Conservation (phyloP, 2,329 filamentous ascomycete species). For the Nigrospora sphaerica region DNA sequence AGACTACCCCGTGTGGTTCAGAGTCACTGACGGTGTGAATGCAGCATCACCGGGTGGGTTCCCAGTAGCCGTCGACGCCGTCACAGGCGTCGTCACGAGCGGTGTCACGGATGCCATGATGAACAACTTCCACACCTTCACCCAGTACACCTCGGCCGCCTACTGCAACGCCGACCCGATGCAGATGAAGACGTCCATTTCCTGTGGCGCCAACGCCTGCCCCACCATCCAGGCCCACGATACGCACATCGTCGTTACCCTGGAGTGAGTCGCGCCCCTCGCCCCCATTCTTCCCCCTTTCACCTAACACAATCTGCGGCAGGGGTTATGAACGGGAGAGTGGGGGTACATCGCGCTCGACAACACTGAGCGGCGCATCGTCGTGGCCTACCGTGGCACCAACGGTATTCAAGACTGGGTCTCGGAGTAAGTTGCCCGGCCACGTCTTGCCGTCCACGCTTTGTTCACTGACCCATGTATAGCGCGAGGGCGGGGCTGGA, state of each 20-base stretch:
- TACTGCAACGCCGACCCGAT: slow-evolving; percentile 14
- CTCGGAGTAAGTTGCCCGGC: slow-evolving; percentile 3
- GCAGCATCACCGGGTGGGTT: too few relatives aligned
- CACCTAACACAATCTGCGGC: background rate
- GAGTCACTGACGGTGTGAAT: background rate
- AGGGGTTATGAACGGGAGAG: slow-evolving; percentile 5
- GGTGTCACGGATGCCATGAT: slow-evolving; percentile 1
- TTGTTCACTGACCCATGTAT: background rate
- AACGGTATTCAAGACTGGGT: slow-evolving; percentile 5
- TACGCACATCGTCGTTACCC: slow-evolving; percentile 8
- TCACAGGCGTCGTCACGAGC: background rate
- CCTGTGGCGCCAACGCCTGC: slow-evolving; percentile 11
- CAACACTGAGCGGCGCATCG: slow-evolving; percentile 8
- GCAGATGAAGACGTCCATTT: slow-evolving; percentile 3
- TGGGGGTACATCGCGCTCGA: slow-evolving; percentile 13
- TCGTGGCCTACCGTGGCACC: slow-evolving; percentile 12
- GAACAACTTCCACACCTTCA: slow-evolving; percentile 11
- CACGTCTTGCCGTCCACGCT: background rate
- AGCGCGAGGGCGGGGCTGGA: slow-evolving; percentile 3
- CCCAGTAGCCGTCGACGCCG: background rate
- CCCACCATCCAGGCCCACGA: slow-evolving; percentile 7
- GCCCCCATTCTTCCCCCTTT: background rate
- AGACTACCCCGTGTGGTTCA: too few relatives aligned
- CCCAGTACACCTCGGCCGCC: slow-evolving; percentile 12
- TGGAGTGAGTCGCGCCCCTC: background rate